Conservation (phyloP, 352 stramenopile species). For the Globisporangium takayamanum region DNA sequence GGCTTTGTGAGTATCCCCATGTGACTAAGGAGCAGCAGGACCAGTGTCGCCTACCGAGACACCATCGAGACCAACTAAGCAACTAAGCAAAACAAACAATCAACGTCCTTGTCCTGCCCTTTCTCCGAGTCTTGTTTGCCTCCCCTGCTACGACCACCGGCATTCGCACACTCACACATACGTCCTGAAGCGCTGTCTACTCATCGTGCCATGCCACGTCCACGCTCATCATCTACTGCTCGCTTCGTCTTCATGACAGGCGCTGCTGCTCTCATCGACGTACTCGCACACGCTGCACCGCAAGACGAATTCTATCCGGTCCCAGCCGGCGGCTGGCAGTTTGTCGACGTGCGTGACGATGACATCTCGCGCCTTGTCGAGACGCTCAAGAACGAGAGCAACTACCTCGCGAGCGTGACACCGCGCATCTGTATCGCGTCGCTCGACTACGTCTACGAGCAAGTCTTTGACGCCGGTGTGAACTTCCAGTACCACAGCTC, state of each 20-base stretch:
- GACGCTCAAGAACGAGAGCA: slow-evolving; percentile 10
- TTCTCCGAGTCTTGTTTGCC: background rate
- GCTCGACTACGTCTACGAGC: slow-evolving; percentile 86
- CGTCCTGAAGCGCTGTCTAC: background rate
- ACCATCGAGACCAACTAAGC: background rate
- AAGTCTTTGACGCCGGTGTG: slow-evolving; percentile 27
- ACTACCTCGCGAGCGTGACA: slow-evolving; percentile 92
- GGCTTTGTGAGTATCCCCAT: too few relatives aligned
- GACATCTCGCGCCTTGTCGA: slow-evolving; percentile 2
- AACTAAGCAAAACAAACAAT: background rate
- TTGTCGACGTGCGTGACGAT: slow-evolving; percentile 2
- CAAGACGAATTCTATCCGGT: background rate
- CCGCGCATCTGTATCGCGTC: slow-evolving; percentile 68
- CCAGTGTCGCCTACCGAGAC: background rate
- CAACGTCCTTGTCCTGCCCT: background rate
- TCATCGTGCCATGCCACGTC: too few relatives aligned
- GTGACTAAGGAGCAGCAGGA: too few relatives aligned
- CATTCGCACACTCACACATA: background rate
- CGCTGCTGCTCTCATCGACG: background rate
- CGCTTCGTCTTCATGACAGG: too few relatives aligned
- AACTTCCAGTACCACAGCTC: slow-evolving; percentile 12
- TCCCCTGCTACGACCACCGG: too few relatives aligned
- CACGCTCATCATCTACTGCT: background rate
- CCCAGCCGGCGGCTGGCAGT: background rate
- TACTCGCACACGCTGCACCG: background rate